Evolutionary conservation across 306 rosid species (phyloP).

Genomic region (Vachellia collinsii): DNA sequence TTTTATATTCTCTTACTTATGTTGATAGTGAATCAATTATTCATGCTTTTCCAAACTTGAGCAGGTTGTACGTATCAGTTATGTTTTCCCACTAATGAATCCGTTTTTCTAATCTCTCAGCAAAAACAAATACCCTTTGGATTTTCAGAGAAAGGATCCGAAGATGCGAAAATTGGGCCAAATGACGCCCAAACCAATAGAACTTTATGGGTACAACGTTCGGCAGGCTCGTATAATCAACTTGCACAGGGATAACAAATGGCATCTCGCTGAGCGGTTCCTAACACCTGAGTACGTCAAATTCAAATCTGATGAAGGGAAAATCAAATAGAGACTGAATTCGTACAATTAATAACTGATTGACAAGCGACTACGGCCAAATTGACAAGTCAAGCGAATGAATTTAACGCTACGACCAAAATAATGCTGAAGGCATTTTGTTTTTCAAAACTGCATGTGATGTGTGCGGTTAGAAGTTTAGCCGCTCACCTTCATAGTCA

Average conservation of each 20-base stretch:
- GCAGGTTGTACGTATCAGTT: slow-evolving; percentile 4
- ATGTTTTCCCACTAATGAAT: slow-evolving; percentile 10
- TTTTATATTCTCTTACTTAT: slow-evolving; percentile 13
- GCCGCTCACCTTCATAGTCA: slow-evolving; percentile 67
- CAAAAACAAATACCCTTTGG: slow-evolving; percentile 19
- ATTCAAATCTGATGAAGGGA: slow-evolving; percentile 19
- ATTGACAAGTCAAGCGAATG: slow-evolving; percentile 5
- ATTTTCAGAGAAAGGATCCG: slow-evolving; percentile 21
- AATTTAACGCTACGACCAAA: slow-evolving; percentile 18
- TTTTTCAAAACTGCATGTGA: slow-evolving; percentile 27
- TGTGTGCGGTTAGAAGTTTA: slow-evolving; percentile 23
- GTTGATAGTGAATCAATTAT: slow-evolving; percentile 13
- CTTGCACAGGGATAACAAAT: not conserved
- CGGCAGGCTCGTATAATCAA: not conserved
- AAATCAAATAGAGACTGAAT: not conserved
- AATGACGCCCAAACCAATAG: slow-evolving; percentile 27
- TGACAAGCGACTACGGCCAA: not conserved
- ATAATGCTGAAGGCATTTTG: slow-evolving; percentile 24
- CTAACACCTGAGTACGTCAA: not conserved
- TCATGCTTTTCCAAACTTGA: slow-evolving; percentile 19
- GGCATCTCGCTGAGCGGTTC: slow-evolving; percentile 6
- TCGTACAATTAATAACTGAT: not conserved
- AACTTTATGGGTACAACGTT: not conserved
- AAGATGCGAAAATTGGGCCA: slow-evolving; percentile 20
- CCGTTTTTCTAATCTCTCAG: slow-evolving; percentile 13